Evolutionary conservation across 495 filamentous ascomycete genomes (phyloP), one percentile per base, ranked within the genome.

Genomic region (Aspergillus conjunctus): DNA sequence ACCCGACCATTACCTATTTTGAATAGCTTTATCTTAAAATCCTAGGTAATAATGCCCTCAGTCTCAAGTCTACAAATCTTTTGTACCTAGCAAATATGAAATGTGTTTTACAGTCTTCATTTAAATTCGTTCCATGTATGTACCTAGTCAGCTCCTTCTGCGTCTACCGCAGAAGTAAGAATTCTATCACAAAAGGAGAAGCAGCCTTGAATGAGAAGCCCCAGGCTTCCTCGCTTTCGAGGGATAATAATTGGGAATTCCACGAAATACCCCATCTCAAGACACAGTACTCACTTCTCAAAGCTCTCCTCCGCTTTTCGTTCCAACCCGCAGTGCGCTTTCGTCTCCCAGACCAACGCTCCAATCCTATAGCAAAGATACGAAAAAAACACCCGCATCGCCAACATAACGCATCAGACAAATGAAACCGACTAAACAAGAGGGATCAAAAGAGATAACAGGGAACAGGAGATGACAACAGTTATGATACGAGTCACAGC

Each of bases 131-230:
- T 32, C 34, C 51, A 59, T 59, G 48, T 59, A 59, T 26, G 49
- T 52, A 43, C 56, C 43, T 34, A 49, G 44, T 39, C 37, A 46
- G 17, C 30, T n/a, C 30, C 37, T 26, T 45, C 37, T 39, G 37
- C 15, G 11, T 41, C 37, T 6, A 11, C 54, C 51, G 41, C 57
- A 53, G 20, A 59, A 39, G 48, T 53, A 18, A 58, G 44, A 59
- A 53, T 37, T 45, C 51, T 49, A 49, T 59, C 39, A 53, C 18
- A 21, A 43, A 48, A 56, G 7, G n/a, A 32, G 33, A 58, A 50
- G 31, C 34, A 43, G 15, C 33, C 49, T 60, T 44, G 20, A 54
- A 51, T 34, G 15, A 39, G 51, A 60, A 60, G 58, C 58, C 58
- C 57, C 58, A 54, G 50, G 58, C 58, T 54, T 54, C 51, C 33